phyloP scores from a whole-genome alignment of 2,329 filamentous ascomycete species.

The Helminthosporium solani region DNA sequence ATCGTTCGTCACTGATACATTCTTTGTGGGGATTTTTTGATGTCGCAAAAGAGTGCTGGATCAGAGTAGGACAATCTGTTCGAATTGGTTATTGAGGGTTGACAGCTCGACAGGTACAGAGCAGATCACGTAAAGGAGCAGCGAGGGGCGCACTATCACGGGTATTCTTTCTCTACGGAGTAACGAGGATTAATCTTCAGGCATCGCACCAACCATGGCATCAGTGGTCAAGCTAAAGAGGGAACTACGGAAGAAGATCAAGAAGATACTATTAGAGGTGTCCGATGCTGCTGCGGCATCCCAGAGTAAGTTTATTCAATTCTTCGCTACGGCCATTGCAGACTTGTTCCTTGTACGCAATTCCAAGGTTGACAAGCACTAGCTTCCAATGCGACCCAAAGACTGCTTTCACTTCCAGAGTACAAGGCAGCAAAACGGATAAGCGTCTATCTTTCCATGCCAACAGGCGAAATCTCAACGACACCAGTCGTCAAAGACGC shows the following conservation, averaged over 20 bases:
- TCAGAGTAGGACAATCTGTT: no score
- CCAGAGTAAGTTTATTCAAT: slow-evolving; percentile 64
- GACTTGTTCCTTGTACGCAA: no score
- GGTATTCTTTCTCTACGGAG: no score
- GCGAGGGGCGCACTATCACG: no score
- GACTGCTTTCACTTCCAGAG: slow-evolving; percentile 66
- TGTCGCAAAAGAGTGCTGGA: no score
- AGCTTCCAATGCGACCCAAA: slow-evolving; percentile 67
- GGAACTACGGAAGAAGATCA: slow-evolving; percentile 71
- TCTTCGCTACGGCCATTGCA: background rate
- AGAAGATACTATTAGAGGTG: slow-evolving; percentile 62
- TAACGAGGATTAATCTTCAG: no score
- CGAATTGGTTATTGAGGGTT: no score
- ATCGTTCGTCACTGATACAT: slow-evolving; percentile 11
- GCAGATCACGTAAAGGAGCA: no score
- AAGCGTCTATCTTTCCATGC: slow-evolving; percentile 93
- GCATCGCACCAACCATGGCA: slow-evolving; percentile 38
- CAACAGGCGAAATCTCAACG: slow-evolving; percentile 80
- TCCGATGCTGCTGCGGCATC: slow-evolving; percentile 60
- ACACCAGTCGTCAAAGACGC: slow-evolving; percentile 79
- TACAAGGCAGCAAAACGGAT: slow-evolving; percentile 75
- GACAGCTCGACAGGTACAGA: no score
- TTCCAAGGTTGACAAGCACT: slow-evolving; percentile 22
- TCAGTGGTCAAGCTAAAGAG: slow-evolving; percentile 70
- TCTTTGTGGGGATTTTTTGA: background rate